A percentile compares a stretch with the other conserved stretches of the same genome.
Conservation (phyloP, 306 rosid genomes). For the Vigna reflexopilosa region DNA sequence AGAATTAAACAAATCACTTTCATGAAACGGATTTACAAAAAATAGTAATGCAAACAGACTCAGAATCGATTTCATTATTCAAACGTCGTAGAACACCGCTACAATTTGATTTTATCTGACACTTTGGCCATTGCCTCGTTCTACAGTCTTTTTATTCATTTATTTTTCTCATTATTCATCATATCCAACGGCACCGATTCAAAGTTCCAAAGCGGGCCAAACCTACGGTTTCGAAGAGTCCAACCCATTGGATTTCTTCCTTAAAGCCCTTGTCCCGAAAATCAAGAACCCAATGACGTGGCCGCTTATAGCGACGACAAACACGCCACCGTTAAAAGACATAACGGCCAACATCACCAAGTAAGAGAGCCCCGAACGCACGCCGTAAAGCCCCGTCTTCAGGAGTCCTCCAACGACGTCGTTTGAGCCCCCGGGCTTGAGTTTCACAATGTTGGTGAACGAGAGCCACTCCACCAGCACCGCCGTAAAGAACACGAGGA, state of each 20-base stretch:
- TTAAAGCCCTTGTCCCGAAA: constrained; percentile 42
- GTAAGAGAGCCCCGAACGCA: constrained; percentile 60
- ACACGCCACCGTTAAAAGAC: constrained; percentile 78
- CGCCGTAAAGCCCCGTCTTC: constrained; percentile 56
- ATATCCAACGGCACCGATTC: constrained; percentile 2
- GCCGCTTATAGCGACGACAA: constrained; percentile 67
- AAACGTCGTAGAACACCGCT: neutral
- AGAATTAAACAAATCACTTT: neutral
- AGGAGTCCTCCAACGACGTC: constrained; percentile 42
- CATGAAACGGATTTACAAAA: neutral
- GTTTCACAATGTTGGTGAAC: constrained; percentile 50
- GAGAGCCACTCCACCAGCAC: constrained; percentile 70
- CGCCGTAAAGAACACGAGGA: constrained; percentile 64
- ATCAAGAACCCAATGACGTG: constrained; percentile 55
- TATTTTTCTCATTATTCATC: neutral
- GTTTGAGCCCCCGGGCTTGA: constrained; percentile 42
- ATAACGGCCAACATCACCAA: constrained; percentile 74
- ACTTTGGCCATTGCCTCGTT: neutral
- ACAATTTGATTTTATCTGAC: neutral
- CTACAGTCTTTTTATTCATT: neutral
- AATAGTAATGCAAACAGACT: constrained; percentile 1
- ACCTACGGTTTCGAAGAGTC: constrained; percentile 29
- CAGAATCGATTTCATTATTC: neutral
- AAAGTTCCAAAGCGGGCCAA: neutral
- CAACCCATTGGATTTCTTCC: constrained; percentile 31